A percentile compares a stretch with the other conserved stretches of the same genome.
Conservation (phyloP, 192 early-diverging fungal genomes). For the Linnemannia zychae region DNA sequence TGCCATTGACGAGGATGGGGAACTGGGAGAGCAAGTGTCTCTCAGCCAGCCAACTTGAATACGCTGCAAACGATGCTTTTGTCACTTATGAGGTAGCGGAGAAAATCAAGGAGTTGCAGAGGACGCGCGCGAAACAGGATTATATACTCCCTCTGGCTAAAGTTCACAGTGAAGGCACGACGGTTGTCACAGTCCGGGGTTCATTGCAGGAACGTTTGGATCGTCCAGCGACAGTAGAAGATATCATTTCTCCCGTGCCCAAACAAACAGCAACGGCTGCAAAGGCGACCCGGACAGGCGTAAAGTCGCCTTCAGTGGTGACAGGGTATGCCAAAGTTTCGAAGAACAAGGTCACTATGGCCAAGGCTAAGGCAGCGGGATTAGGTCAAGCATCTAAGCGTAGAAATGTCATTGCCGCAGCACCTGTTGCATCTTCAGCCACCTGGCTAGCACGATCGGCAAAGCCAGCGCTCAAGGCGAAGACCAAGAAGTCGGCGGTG, state of each 20-base stretch:
- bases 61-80: conserved; percentile 56
- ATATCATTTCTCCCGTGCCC: conserved; percentile 12
- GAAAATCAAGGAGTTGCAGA: conserved; percentile 36
- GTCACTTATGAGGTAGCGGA: conserved; percentile 46
- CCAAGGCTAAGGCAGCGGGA: too few relatives aligned
- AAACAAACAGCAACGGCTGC: not conserved
- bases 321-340: not conserved
- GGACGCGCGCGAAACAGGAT: not conserved
- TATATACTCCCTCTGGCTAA: conserved; percentile 24
- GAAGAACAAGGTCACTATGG: not conserved
- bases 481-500: not conserved
- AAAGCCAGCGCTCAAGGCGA: not conserved
- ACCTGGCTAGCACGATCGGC: not conserved
- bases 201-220: conserved; percentile 41
- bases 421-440: not conserved
- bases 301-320: not conserved
- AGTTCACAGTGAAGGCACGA: conserved; percentile 12
- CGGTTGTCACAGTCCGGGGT: conserved; percentile 2
- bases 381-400: not conserved
- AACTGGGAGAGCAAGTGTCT: conserved; percentile 38
- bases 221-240: not conserved
- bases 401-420: not conserved
- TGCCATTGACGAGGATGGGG: conserved; percentile 19
- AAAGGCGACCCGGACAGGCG: not conserved
- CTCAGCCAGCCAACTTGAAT: conserved; percentile 13